Evolutionary conservation across 2,329 filamentous ascomycete genomes (phyloP).

Genomic region (Paracorniculantispora psalliotae): DNA sequence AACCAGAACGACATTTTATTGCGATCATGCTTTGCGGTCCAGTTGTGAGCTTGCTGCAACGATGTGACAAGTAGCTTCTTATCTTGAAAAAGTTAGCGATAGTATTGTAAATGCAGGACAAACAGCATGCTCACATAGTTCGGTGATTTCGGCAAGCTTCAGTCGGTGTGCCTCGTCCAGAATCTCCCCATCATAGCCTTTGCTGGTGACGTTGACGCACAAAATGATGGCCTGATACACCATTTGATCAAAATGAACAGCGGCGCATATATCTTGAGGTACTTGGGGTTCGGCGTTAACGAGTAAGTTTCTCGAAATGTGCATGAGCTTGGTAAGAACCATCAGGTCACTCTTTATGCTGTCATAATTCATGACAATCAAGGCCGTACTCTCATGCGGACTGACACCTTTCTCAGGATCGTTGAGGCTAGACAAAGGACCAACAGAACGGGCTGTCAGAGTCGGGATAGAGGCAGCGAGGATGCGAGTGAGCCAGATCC

Average conservation of each 20-base stretch:
- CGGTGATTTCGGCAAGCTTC: slow-evolving; percentile 58
- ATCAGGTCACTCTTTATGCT: slow-evolving; percentile 58
- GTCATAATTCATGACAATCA: slow-evolving; percentile 59
- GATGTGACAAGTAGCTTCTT: slow-evolving; percentile 63
- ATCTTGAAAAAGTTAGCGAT: slow-evolving; percentile 35
- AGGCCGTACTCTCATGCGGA: slow-evolving; percentile 56
- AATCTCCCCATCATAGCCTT: slow-evolving; percentile 61
- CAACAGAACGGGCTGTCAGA: slow-evolving; percentile 55
- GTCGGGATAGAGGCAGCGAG: slow-evolving; percentile 58
- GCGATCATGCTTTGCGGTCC: slow-evolving; percentile 63
- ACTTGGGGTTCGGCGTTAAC: slow-evolving; percentile 61
- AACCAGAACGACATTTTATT: slow-evolving; percentile 69
- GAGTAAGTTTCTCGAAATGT: slow-evolving; percentile 60
- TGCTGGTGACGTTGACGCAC: slow-evolving; percentile 62
- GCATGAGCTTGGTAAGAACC: slow-evolving; percentile 62
- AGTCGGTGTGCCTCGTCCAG: slow-evolving; percentile 52
- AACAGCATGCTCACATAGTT: slow-evolving; percentile 48
- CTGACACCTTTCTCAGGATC: slow-evolving; percentile 52
- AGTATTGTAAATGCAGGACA: neutral
- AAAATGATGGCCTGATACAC: slow-evolving; percentile 61
- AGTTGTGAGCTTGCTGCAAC: slow-evolving; percentile 63
- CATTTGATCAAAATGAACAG: slow-evolving; percentile 60
- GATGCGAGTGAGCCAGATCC: slow-evolving; percentile 59
- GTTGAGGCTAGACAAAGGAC: slow-evolving; percentile 47
- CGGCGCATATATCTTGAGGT: slow-evolving; percentile 60